These are phyloP conservation scores for Eimeria acervulina DNA, from an alignment of 169 alveolate genomes.

Conservation along the genomic window DNA sequence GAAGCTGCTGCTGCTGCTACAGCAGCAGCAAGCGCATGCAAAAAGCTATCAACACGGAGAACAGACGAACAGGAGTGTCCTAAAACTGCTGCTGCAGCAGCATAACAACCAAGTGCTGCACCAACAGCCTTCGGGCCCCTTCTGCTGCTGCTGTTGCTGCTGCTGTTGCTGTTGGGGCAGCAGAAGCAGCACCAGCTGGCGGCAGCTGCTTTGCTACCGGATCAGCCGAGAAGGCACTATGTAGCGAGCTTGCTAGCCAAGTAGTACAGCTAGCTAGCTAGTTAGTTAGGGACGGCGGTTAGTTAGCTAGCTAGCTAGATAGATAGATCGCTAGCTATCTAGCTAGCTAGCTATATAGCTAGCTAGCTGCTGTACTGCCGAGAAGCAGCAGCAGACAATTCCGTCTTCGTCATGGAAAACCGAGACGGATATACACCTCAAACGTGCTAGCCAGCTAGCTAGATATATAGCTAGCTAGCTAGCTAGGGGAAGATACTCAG, in stretches of 20 bases:
- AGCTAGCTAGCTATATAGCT: no score
- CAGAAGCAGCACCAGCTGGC: not conserved
- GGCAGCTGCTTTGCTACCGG: not conserved
- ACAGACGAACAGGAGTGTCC: not conserved
- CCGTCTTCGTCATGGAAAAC: no score
- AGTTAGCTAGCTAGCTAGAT: no score
- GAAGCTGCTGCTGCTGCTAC: not conserved
- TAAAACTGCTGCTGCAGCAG: not conserved
- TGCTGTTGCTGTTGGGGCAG: not conserved
- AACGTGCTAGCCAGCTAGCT: not conserved
- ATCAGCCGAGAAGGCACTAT: not conserved
- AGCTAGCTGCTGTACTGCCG: no score
- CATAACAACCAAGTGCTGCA: not conserved
- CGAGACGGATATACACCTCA: no score
- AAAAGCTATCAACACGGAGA: not conserved
- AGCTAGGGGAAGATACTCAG: no score
- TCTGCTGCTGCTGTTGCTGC: not conserved
- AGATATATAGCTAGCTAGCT: not conserved
- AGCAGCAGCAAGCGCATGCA: no score
- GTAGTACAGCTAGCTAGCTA: no score
- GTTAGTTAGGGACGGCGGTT: no score
- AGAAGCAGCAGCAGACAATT: no score
- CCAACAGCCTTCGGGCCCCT: not conserved
- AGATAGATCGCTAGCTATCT: no score
- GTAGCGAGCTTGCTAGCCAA: not conserved